Evolutionary conservation across 106 monocot species (phyloP), one percentile per base, ranked within the genome.

Genomic region (Acorus calamus): DNA sequence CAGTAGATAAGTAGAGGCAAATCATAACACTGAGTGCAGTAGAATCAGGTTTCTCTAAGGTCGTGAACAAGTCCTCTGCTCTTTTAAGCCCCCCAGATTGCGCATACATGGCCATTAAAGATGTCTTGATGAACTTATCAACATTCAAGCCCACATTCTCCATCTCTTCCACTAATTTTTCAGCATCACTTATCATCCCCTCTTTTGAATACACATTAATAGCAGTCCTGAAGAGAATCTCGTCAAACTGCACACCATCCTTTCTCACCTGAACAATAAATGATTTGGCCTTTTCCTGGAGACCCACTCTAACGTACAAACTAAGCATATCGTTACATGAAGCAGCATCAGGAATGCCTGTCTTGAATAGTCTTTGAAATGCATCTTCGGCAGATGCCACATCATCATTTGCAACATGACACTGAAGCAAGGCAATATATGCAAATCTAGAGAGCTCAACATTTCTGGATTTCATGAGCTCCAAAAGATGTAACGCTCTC

Each of bases 201-300:
- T 71, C 75, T 78, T 78, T 85, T 65, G 80, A 87, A 50, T 81
- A 87, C 50, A 92, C 76, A 73, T 83, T 74, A 62, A 98, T 60
- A 61, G 77, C 71, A 9, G 76, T 79, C 62, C 67, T 72, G 69
- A 75, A 98, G 49, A 92, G 84, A 47, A 70, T 55, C 63, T 85
- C 79, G 73, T 92, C 85, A 77, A 87, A 75, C 14, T 73, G 60
- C 2, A 85, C 68, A 53, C 75, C 68, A 50, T 85, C 58, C 50
- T 71, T 71, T 70, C 74, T 83, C 11, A 92, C 81, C 11, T 79
- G 78, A 66, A 64, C 50, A 69, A 92, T 61, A 6, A 92, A 76
- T 57, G 53, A 77, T 64, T 77, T 85, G 44, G 98, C 87, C 71
- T 92, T 98, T 45, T 98, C 98, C 52, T 88, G 55, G 69, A 85